phyloP scores from a whole-genome alignment of 345 rosid species.

The Trapa incisa region DNA sequence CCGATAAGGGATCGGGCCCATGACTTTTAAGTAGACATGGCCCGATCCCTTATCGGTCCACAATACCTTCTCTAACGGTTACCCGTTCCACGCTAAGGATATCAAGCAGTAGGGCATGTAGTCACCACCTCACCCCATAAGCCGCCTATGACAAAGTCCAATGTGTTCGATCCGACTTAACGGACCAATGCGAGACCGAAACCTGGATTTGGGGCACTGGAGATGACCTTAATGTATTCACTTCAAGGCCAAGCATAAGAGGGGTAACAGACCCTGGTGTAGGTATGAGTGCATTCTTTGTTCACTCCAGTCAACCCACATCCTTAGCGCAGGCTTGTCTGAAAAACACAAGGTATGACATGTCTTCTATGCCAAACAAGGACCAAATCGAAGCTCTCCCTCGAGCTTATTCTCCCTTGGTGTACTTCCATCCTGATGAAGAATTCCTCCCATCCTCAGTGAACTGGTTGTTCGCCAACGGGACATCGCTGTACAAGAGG shows the following conservation, averaged over 20 bases:
- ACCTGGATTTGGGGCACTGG: slow-evolving; percentile 12
- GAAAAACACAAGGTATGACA: slow-evolving; percentile 8
- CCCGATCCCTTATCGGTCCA: too few species aligned
- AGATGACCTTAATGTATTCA: background rate
- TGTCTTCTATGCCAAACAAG: slow-evolving; percentile 11
- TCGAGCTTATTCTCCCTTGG: slow-evolving; percentile 8
- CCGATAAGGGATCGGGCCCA: too few species aligned
- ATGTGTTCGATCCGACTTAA: slow-evolving; percentile 17
- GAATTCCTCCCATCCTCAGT: slow-evolving; percentile 14
- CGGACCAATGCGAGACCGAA: slow-evolving; percentile 11
- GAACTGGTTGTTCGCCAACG: slow-evolving; percentile 15
- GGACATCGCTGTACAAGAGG: slow-evolving; percentile 10
- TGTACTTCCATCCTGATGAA: slow-evolving; percentile 18
- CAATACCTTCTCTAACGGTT: too few species aligned
- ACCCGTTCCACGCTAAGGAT: slow-evolving; percentile 13
- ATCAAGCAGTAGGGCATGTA: slow-evolving; percentile 15
- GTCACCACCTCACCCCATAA: slow-evolving; percentile 12
- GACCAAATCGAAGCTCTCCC: slow-evolving; percentile 11
- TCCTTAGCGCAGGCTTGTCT: slow-evolving; percentile 9
- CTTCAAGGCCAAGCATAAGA: slow-evolving; percentile 10
- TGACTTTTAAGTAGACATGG: too few species aligned
- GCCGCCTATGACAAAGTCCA: slow-evolving; percentile 15
- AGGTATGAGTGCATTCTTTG: slow-evolving; percentile 10
- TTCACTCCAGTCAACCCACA: slow-evolving; percentile 1
- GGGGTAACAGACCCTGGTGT: slow-evolving; percentile 6